Percentiles rank a stretch among this genome's conserved stretches.
These are phyloP conservation scores for Salvia hispanica DNA, from an alignment of 257 asterid species.

Conservation along the genomic window DNA sequence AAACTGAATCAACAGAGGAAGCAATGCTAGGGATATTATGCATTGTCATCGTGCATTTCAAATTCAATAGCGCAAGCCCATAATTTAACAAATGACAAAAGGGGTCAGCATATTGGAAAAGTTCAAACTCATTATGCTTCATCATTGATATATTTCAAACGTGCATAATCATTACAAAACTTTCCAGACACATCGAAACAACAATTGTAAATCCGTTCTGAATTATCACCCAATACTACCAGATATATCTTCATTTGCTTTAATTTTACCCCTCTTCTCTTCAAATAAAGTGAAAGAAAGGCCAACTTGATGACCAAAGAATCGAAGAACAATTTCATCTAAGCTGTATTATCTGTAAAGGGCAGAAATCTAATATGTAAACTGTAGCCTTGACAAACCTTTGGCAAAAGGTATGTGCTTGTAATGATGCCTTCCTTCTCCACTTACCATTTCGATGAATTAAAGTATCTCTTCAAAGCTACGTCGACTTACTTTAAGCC, in stretches of 20 bases:
- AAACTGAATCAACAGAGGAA: too few relatives aligned
- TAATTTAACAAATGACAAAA: too few relatives aligned
- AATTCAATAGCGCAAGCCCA: too few relatives aligned
- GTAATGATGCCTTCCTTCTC: conserved; percentile 32
- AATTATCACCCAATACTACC: neutral
- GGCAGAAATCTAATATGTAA: conserved; percentile 19
- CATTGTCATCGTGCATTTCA: too few relatives aligned
- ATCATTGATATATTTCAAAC: too few relatives aligned
- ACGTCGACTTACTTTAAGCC: neutral
- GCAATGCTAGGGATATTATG: too few relatives aligned
- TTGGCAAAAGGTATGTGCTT: conserved; percentile 19
- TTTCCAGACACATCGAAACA: neutral
- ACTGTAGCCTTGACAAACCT: conserved; percentile 28
- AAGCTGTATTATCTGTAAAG: too few relatives aligned
- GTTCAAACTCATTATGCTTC: too few relatives aligned
- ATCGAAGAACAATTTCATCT: conserved; percentile 16
- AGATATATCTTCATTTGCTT: neutral
- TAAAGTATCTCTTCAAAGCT: conserved; percentile 13
- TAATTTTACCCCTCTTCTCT: neutral
- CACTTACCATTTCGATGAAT: conserved; percentile 11
- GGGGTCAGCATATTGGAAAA: too few relatives aligned
- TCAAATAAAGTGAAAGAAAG: conserved; percentile 7
- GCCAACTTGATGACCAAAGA: conserved; percentile 9
- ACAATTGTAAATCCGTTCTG: neutral
- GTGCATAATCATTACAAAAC: too few relatives aligned